Base-by-base conservation (phyloP, 2,329 filamentous ascomycete species). In the Ciborinia camelliae region DNA sequence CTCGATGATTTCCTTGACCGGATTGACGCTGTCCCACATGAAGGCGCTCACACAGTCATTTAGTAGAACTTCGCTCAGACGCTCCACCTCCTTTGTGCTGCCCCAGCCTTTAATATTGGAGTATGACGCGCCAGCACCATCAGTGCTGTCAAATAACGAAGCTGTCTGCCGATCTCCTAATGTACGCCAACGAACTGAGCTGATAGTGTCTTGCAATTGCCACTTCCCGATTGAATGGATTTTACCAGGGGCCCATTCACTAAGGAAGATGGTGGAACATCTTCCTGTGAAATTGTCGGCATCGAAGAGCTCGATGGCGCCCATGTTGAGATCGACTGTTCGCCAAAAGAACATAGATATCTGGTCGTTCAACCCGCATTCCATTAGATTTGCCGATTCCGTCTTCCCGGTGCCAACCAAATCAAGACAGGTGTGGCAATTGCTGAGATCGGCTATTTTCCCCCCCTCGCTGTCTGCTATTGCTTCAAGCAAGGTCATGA, bases 261-360 rank as follows among this genome's bases (percentile, higher is more conserved):
- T 47, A 18, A 58, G 39, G 37, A 47, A 58, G 14, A 47, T n/a
- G 18, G 39, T 47, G 3, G 53, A 28, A 18, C 53, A 15, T 57
- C 53, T 39, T 20, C 53, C 53, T 6, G 3, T 41, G 5, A 57
- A 57, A 14, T 57, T 23, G 9, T 6, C 2, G 4, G 15, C 53
- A 14, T 57, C 53, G 23, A 57, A 43, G 15, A 57, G 23, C 26
- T 57, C 53, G 8, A 43, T n/a, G 14, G 53, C 53, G 5, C 53
- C 53, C 23, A 57, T 43, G 10, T 57, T 57, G 5, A 57, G 53
- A 57, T 57, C 53, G 8, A 57, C 23, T 7, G 7, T 57, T 30
- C 53, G 26, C 53, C 53, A 57, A 20, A 57, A 57, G 14, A 43
- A 57, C 53, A 41, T 57, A 9, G 53, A 57, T 18, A 57, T 14